Evolutionary conservation across 2,329 filamentous ascomycete genomes (phyloP), one percentile per base, ranked within the genome.

Genomic region (Didymella pomorum): DNA sequence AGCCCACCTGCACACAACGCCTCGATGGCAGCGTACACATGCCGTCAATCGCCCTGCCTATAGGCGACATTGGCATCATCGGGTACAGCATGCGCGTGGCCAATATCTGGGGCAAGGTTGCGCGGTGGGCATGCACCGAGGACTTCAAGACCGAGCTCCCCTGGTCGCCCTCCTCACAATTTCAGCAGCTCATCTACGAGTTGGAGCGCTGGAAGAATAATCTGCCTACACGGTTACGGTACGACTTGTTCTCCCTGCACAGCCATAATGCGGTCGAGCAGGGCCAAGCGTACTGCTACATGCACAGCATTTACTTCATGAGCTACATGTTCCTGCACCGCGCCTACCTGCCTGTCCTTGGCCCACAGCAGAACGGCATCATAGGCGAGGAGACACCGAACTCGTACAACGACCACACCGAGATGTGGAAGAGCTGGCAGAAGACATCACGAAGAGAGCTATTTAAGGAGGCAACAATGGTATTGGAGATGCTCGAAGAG

Each of bases 251-350:
- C 58, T 71, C 71, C 0, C 67, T 79, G 5, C 76, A 78, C 61
- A 75, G 73, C 21, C 76, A 79, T 65, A 79, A 78, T 46, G 76
- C 76, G 7, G 71, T 77, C n/a, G 76, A 78, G 23, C 76, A 78
- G 51, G 76, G 76, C 14, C 76, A 79, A 51, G 76, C 76, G 4
- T 79, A 74, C 61, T 75, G 72, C 63, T 79, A 79, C 61, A 79
- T 78, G 76, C 76, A 78, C 58, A 71, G 74, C 60, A 78, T 79
- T 46, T 71, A 78, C 58, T 78, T 78, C 56, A 79, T 79, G 76
- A 74, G 71, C 52, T 70, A 72, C 61, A 78, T 79, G 76, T 79
- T 79, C 56, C 69, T 79, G 16, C 73, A 78, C 48, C 76, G 76
- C 18, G 74, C 76, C 25, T 78, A 78, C 59, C 62, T 79, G 10